These are phyloP conservation scores for Pleomassaria siparia DNA, from an alignment of 2,329 filamentous ascomycete genomes.

Conservation along the genomic window DNA sequence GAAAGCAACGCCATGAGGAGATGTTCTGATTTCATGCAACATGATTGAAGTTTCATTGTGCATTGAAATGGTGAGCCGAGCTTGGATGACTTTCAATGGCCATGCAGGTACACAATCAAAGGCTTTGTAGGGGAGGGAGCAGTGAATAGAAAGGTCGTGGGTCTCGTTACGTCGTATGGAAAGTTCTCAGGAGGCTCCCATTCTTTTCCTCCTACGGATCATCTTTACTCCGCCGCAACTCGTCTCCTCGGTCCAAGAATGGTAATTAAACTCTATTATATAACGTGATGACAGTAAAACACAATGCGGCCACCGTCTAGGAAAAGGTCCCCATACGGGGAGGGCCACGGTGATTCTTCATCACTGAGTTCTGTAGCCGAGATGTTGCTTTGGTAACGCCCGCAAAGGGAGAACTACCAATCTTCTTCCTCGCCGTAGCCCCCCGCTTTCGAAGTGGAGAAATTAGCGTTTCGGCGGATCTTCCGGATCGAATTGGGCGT, in stretches of 20 bases:
- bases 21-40: neutral
- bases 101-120: conserved; percentile 30
- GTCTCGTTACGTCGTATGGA: conserved; percentile 39
- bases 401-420: conserved; percentile 28
- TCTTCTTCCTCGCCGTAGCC: conserved; percentile 29
- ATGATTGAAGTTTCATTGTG: neutral
- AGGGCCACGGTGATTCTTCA: conserved; percentile 27
- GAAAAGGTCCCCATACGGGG: conserved; percentile 41
- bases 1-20: neutral
- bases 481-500: conserved; percentile 40
- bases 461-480: conserved; percentile 43
- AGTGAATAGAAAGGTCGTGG: conserved; percentile 31
- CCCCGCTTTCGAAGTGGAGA: conserved; percentile 41
- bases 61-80: conserved; percentile 5
- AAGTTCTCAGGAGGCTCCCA: conserved; percentile 15
- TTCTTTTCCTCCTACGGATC: conserved; percentile 17
- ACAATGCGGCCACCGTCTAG: conserved; percentile 6
- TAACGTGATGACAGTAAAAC: neutral
- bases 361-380: conserved; percentile 29
- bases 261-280: neutral
- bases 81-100: conserved; percentile 26
- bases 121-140: conserved; percentile 26
- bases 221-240: conserved; percentile 15
- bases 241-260: neutral
- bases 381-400: conserved; percentile 31